Base-by-base conservation (phyloP, 2,329 filamentous ascomycete species). In the Nemania diffusa region DNA sequence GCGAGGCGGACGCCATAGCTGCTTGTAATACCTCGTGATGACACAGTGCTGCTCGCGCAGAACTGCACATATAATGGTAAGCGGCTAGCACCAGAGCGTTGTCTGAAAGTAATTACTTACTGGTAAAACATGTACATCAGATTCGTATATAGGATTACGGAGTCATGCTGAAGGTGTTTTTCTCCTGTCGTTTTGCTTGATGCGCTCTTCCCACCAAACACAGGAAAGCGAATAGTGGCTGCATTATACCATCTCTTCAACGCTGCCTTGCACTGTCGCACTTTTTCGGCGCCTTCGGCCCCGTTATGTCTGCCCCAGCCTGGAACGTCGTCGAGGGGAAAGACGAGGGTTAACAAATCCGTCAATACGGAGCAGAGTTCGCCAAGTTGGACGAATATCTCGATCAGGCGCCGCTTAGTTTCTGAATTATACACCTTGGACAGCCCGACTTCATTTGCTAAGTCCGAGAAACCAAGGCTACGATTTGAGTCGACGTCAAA, bases 111-210 rank as follows among this genome's bases (percentile, higher is more conserved):
- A 8, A 51, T 40, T 1, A 75, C 82, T 71, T 76, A 86, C 82
- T 85, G 79, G 67, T 85, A 85, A 63, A 84, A 84, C 80, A 85
- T 84, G 66, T 83, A 84, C 72, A 84, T 82, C 69, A 85, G 71
- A 48, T 83, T 83, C 3, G 81, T 82, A 72, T 84, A 84, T 40
- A 83, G 62, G 9, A 82, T 79, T 11, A 82, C 77, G 0, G 82
- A 82, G 62, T 83, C 80, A 61, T 82, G 78, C 24, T 78, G 75
- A 51, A 73, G 78, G 62, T 79, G 77, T 29, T 65, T 53, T n/a
- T 73, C 70, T 7, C 72, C 66, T 24, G 71, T 69, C 44, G 61
- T 72, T 71, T 70, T 73, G 59, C 73, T 74, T 13, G 73, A 72
- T n/a, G 71, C 72, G 20, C 66, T 72, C 3, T 74, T 75, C 5